A percentile compares a stretch with the other conserved stretches of the same genome.
Conservation (phyloP, 176 grass and related monocot species). For the barley (Hordeum vulgare) region DNA sequence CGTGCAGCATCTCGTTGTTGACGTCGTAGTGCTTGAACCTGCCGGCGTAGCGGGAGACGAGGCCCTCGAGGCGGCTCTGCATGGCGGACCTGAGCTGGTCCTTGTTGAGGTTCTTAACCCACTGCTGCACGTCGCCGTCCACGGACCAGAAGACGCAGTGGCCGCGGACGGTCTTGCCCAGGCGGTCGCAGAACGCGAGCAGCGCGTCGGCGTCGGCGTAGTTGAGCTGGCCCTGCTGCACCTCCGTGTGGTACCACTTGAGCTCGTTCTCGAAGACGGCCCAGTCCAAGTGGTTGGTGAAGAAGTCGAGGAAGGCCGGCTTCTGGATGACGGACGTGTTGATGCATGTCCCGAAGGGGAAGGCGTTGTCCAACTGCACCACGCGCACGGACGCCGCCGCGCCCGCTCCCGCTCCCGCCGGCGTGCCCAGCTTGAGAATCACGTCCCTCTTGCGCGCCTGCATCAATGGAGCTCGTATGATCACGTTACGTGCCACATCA, state of each 20-base stretch:
- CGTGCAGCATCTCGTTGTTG: constrained; percentile 60
- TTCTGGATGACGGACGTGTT: neutral
- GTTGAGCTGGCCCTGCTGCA: neutral
- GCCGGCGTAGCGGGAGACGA: constrained; percentile 29
- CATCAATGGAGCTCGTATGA: neutral
- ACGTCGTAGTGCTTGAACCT: constrained; percentile 47
- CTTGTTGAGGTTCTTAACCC: constrained; percentile 8
- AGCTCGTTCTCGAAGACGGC: constrained; percentile 68
- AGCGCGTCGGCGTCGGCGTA: neutral
- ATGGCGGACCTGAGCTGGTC: constrained; percentile 16
- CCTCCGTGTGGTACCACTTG: constrained; percentile 47
- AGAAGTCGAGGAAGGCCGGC: neutral
- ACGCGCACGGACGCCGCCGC: neutral
- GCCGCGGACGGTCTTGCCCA: neutral
- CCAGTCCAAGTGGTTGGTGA: constrained; percentile 49
- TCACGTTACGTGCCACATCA: neutral
- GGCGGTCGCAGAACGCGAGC: constrained; percentile 24
- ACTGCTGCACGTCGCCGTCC: constrained; percentile 3
- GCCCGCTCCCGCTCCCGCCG: neutral
- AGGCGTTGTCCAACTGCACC: constrained; percentile 1
- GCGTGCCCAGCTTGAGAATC: neutral
- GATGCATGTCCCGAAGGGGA: neutral
- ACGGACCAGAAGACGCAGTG: constrained; percentile 46
- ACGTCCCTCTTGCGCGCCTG: constrained; percentile 55
- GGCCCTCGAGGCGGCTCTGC: constrained; percentile 22